Conservation (phyloP, 73 alveolate genomes). For the Paramecium sonneborni region DNA sequence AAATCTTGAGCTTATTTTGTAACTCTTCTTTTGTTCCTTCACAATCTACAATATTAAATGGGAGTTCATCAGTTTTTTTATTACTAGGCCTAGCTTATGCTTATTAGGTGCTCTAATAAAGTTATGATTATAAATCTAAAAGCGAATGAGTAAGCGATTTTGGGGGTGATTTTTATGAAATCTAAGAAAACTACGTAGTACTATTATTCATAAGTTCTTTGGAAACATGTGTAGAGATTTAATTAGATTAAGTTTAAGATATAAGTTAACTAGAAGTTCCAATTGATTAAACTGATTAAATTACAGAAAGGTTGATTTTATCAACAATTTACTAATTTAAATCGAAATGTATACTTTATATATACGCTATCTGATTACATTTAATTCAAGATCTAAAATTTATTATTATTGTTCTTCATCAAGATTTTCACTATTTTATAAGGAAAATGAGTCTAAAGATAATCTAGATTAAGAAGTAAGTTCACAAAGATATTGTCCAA, state of each 20-base stretch:
- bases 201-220: neutral
- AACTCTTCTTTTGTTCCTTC: conserved; percentile 29
- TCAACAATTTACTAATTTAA: conserved; percentile 30
- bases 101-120: neutral
- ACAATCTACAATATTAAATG: neutral
- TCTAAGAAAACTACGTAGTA: neutral
- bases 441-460: conserved; percentile 8
- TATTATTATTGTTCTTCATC: conserved; percentile 36
- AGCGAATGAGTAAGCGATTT: conserved; percentile 27
- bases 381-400: conserved; percentile 31
- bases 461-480: conserved; percentile 30
- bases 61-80: neutral
- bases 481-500: conserved; percentile 23
- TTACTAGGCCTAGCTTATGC: neutral
- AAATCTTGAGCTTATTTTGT: conserved; percentile 14
- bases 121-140: neutral
- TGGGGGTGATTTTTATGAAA: conserved; percentile 39
- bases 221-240: neutral
- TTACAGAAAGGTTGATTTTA: conserved; percentile 32
- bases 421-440: neutral
- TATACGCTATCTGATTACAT: conserved; percentile 9
- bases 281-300: neutral
- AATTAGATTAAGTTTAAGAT: neutral
- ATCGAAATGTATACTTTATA: neutral
- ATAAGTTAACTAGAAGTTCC: neutral